These are phyloP conservation scores for Holtermanniella nyarrowii DNA, from an alignment of 768 basidiomycete species.

Conservation along the genomic window DNA sequence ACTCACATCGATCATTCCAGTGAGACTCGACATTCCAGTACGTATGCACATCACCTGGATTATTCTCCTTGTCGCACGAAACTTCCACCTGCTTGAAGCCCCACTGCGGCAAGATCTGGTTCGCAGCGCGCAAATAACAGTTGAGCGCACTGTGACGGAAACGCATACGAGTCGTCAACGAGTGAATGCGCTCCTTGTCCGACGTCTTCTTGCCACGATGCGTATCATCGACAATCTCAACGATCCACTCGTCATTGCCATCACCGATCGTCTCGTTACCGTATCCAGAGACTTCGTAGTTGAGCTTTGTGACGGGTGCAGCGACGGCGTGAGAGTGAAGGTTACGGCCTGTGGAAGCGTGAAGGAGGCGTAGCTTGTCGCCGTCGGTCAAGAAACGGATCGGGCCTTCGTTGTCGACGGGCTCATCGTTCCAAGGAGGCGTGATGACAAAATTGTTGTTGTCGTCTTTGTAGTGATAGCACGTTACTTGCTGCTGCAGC, in stretches of 20 bases:
- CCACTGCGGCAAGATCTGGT: slow-evolving; percentile 87
- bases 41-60: slow-evolving; percentile 67
- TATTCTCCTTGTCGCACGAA: slow-evolving; percentile 79
- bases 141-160: slow-evolving; percentile 66
- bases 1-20: slow-evolving; percentile 87
- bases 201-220: slow-evolving; percentile 49
- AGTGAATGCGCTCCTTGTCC: slow-evolving; percentile 57
- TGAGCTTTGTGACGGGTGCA: slow-evolving; percentile 79
- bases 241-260: slow-evolving; percentile 74
- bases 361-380: slow-evolving; percentile 69
- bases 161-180: slow-evolving; percentile 78
- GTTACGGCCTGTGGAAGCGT: slow-evolving; percentile 73
- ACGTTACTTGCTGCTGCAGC: slow-evolving; percentile 89
- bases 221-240: slow-evolving; percentile 85
- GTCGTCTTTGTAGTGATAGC: slow-evolving; percentile 98
- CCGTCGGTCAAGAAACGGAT: slow-evolving; percentile 64
- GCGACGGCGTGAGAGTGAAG: slow-evolving; percentile 82
- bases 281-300: slow-evolving; percentile 87
- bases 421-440: slow-evolving; percentile 72
- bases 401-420: slow-evolving; percentile 48
- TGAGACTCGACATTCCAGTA: slow-evolving; percentile 99
- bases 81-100: slow-evolving; percentile 99
- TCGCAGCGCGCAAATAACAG: slow-evolving; percentile 84
- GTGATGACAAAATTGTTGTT: slow-evolving; percentile 86
- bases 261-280: slow-evolving; percentile 86